Evolutionary conservation across 139 green algal genomes (phyloP).

Genomic region (Pycnococcus provasolii): DNA sequence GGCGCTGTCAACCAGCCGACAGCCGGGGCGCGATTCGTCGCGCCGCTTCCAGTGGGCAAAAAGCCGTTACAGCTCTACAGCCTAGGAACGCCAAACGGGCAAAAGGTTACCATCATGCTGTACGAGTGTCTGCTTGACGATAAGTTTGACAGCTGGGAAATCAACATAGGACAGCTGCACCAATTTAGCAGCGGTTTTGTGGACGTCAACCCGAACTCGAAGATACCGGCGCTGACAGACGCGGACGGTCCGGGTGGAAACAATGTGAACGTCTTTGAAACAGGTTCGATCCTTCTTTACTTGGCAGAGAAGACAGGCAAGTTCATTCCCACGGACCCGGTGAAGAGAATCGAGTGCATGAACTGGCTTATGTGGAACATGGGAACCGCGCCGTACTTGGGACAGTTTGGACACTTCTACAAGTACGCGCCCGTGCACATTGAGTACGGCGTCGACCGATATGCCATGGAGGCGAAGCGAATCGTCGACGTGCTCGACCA

Average conservation of each 20-base stretch:
- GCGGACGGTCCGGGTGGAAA: conserved; percentile 22
- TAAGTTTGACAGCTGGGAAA: conserved; percentile 33
- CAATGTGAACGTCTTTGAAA: conserved; percentile 39
- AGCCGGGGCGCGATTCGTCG: conserved; percentile 9
- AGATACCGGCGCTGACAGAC: conserved; percentile 43
- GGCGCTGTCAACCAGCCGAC: conserved; percentile 23
- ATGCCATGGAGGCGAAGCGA: conserved; percentile 30
- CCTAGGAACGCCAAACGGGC: conserved; percentile 38
- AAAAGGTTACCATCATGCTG: conserved; percentile 35
- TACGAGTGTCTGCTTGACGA: conserved; percentile 36
- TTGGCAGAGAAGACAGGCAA: conserved; percentile 37
- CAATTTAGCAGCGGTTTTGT: conserved; percentile 39
- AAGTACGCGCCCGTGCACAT: conserved; percentile 24
- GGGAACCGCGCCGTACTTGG: conserved; percentile 15
- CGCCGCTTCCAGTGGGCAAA: conserved; percentile 9
- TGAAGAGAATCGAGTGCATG: conserved; percentile 23
- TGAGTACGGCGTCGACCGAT: conserved; percentile 27
- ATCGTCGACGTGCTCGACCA: conserved; percentile 33
- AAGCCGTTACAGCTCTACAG: conserved; percentile 36
- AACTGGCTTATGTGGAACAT: conserved; percentile 43
- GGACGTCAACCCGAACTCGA: conserved; percentile 41
- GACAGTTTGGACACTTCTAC: conserved; percentile 34
- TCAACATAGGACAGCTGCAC: conserved; percentile 38
- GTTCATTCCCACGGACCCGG: conserved; percentile 33
- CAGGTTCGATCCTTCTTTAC: conserved; percentile 38